Conservation (phyloP, 176 grass and related monocot genomes). For the Oryza glumipatula region DNA sequence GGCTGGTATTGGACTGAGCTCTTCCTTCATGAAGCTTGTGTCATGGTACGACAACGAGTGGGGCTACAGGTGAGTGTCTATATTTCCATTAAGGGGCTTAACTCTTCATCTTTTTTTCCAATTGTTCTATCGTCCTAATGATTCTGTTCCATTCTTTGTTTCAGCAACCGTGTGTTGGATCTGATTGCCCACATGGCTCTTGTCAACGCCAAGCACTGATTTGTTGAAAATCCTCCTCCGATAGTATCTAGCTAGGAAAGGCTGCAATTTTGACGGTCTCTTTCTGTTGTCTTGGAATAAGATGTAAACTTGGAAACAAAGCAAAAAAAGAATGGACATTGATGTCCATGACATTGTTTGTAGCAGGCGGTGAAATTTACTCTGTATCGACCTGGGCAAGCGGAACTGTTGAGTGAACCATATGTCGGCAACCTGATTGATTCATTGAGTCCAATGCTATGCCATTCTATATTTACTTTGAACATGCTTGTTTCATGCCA, state of each 20-base stretch:
- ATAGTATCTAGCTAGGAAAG: conserved; percentile 22
- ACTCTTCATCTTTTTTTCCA: not conserved
- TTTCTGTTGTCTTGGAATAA: conserved; percentile 39
- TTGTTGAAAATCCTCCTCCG: not conserved
- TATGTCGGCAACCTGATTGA: conserved; percentile 13
- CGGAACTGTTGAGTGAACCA: conserved; percentile 6
- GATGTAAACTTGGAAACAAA: not conserved
- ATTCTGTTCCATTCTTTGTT: conserved; percentile 19
- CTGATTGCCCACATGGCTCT: conserved; percentile 91
- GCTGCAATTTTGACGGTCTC: conserved; percentile 56
- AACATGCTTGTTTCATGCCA: not conserved
- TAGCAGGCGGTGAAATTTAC: conserved; percentile 14
- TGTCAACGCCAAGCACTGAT: conserved; percentile 67
- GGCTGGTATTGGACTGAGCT: conserved; percentile 90
- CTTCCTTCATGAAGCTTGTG: conserved; percentile 95
- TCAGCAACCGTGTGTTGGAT: conserved; percentile 91
- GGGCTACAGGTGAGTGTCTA: conserved; percentile 86
- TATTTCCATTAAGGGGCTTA: not conserved
- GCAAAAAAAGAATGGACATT: not conserved
- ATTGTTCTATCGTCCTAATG: not conserved
- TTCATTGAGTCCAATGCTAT: not conserved
- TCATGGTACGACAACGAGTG: conserved; percentile 99
- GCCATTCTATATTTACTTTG: not conserved
- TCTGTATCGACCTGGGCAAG: not conserved
- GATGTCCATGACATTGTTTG: conserved; percentile 10